Evolutionary conservation across 2,329 filamentous ascomycete species (phyloP).

Genomic region (Aspergillus sclerotialis): DNA sequence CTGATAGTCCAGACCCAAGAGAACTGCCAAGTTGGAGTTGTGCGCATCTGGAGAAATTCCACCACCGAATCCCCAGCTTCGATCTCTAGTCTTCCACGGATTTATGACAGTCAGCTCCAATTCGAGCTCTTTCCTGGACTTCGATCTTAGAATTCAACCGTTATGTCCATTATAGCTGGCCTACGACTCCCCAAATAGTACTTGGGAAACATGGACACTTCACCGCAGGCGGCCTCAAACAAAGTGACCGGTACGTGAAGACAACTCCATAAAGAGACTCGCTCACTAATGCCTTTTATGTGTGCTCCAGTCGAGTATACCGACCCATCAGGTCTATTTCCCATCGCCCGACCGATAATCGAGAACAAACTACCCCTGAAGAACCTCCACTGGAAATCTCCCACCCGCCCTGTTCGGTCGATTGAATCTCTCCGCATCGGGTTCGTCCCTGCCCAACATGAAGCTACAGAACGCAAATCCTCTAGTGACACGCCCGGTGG

Average conservation of each 20-base stretch:
- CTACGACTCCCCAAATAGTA: constrained; percentile 15
- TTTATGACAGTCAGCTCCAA: no score
- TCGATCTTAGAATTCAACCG: constrained; percentile 8
- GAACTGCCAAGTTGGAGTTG: constrained; percentile 8
- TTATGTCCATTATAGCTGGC: constrained; percentile 19
- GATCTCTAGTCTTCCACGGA: not conserved
- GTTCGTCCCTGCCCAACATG: constrained; percentile 58
- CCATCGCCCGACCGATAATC: constrained; percentile 70
- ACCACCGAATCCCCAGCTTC: not conserved
- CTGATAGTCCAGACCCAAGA: no score
- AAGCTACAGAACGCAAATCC: constrained; percentile 24
- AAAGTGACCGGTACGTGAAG: constrained; percentile 61
- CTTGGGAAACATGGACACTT: constrained; percentile 35
- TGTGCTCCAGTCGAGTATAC: constrained; percentile 74
- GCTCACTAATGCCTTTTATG: constrained; percentile 16
- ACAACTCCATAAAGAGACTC: constrained; percentile 1
- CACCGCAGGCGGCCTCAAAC: constrained; percentile 53
- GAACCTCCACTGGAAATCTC: constrained; percentile 96
- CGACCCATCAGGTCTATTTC: constrained; percentile 84
- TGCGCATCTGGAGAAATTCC: constrained; percentile 4
- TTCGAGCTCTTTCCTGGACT: not conserved
- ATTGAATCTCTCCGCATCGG: constrained; percentile 91
- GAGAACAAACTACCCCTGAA: constrained; percentile 73
- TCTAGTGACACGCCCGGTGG: constrained; percentile 31
- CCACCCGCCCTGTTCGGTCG: constrained; percentile 80